Evolutionary conservation across 441 rosid genomes (phyloP), one percentile per base, ranked within the genome.

Genomic region (Erodium chrysanthum): DNA sequence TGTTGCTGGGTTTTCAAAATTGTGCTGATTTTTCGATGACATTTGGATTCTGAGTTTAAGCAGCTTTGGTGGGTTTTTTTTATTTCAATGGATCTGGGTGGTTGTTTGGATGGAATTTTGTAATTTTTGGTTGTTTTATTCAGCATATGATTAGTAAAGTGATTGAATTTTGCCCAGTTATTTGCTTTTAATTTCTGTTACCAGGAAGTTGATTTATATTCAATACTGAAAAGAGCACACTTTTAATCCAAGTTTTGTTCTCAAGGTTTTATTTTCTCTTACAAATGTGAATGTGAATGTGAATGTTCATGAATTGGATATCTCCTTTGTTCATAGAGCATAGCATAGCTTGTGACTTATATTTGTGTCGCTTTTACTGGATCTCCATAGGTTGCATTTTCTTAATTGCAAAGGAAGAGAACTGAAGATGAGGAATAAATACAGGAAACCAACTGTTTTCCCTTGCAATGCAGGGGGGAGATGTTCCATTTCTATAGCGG

Each of bases 391-490:
- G 83, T 84, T 87, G 82, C 76, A 78, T 89, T 75, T 78, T 79
- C 80, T 77, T 75, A 78, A 77, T 76, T 75, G 85, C 87, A 81
- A 75, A 23, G 70, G 78, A 75, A 82, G 75, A 68, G 74, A 86
- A 80, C 82, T 87, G 90, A 80, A 83, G 85, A 71, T 78, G 82
- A 88, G 87, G 89, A 84, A 75, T 87, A 89, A 84, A 85, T 80
- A 81, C 87, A 80, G 77, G 83, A 89, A 84, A 84, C 60, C 89
- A 82, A 81, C 86, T 46, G 68, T 84, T 82, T 83, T 84, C 80
- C 78, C 67, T 80, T 87, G 84, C 83, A 86, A 82, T 88, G 88
- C 89, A 79, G 89, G 93, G 76, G 78, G 75, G 83, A 85, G 85
- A 91, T 85, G 83, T 76, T 84, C 95, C 31, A 50, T 68, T 59